A percentile compares a stretch with the other conserved stretches of the same genome.
Conservation (phyloP, 192 early-diverging fungal species). For the Endogone sp. region DNA sequence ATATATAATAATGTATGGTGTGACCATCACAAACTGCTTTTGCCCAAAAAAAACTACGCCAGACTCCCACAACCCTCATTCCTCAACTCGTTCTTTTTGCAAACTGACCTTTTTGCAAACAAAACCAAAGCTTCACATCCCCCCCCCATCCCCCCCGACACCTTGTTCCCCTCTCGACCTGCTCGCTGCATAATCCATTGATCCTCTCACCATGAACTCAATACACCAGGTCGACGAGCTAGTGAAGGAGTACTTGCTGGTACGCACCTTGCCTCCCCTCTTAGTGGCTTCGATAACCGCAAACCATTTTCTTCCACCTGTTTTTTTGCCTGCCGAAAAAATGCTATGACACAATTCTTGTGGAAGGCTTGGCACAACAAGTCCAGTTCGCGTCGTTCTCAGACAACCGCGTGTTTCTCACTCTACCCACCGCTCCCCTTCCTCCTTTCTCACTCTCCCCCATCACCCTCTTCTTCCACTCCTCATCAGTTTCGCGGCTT, state of each 20-base stretch:
- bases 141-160: neutral
- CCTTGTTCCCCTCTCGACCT: neutral
- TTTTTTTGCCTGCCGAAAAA: too few relatives aligned
- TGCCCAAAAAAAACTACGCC: too few relatives aligned
- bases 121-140: neutral
- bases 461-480: neutral
- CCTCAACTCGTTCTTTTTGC: too few relatives aligned
- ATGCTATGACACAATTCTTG: too few relatives aligned
- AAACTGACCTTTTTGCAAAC: too few relatives aligned
- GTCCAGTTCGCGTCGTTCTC: neutral
- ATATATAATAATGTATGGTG: too few relatives aligned
- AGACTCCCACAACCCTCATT: too few relatives aligned
- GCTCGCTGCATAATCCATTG: too few relatives aligned
- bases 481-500: conserved; percentile 55
- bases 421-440: neutral
- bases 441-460: neutral
- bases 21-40: too few relatives aligned
- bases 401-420: neutral
- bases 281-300: too few relatives aligned
- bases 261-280: conserved; percentile 13
- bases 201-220: conserved; percentile 45
- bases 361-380: neutral
- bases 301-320: too few relatives aligned
- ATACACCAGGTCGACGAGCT: conserved; percentile 59
- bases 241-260: conserved; percentile 62